A percentile compares a stretch with the other conserved stretches of the same genome.
Evolutionary conservation across 306 rosid species (phyloP).

Genomic region (peach (Prunus persica)): Prunus_persica_NCBIv2 NC_034011.1:19157001-19157500

Average conservation of each 20-base stretch:
- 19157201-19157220: not conserved
- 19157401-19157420: not conserved
- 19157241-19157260: too few species aligned
- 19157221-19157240: not conserved
- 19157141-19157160: slow-evolving; percentile 58
- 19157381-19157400: too few species aligned
- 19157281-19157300: not conserved
- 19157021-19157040: slow-evolving; percentile 47
- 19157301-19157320: not conserved
- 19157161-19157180: slow-evolving; percentile 78
- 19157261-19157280: too few species aligned
- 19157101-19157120: slow-evolving; percentile 55
- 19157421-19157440: not conserved
- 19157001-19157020: slow-evolving; percentile 26
- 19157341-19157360: too few species aligned
- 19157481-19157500: not conserved
- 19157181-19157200: not conserved
- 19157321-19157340: not conserved
- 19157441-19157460: not conserved
- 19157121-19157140: slow-evolving; percentile 73
- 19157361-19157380: too few species aligned
- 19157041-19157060: slow-evolving; percentile 42
- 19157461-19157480: not conserved
- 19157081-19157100: slow-evolving; percentile 37
- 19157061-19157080: slow-evolving; percentile 39